phyloP scores from a whole-genome alignment of 2,329 filamentous ascomycete species.

The Claviceps monticola region DNA sequence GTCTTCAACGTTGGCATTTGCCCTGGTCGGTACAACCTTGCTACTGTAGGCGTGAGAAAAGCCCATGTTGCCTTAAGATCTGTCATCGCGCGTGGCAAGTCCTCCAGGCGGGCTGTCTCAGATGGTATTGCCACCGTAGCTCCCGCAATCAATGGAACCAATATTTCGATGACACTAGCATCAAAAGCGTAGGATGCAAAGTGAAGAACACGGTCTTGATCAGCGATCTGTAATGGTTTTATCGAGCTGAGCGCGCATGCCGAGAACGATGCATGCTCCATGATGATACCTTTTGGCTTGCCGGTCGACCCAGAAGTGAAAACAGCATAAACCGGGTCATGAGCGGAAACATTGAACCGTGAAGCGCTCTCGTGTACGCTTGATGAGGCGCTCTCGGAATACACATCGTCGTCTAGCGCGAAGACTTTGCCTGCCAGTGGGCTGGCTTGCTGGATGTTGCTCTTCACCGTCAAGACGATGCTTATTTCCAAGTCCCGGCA shows the following conservation, averaged over 20 bases:
- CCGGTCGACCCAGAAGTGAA: constrained; percentile 42
- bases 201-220: constrained; percentile 1
- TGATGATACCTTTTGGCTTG: constrained; percentile 26
- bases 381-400: too few relatives aligned
- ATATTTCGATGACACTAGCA: constrained; percentile 6
- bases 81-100: constrained; percentile 6
- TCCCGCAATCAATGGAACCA: constrained; percentile 6
- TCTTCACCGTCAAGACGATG: background rate
- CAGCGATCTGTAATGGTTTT: background rate
- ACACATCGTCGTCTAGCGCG: too few relatives aligned
- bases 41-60: constrained; percentile 6
- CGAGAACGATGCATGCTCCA: constrained; percentile 4
- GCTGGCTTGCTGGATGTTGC: background rate
- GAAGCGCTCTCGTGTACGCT: background rate
- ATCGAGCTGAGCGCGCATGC: constrained; percentile 2
- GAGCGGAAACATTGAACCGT: background rate
- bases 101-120: constrained; percentile 6
- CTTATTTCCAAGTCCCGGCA: background rate
- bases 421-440: background rate
- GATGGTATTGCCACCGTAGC: constrained; percentile 10
- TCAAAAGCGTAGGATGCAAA: constrained; percentile 11
- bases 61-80: constrained; percentile 3
- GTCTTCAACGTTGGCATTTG: constrained; percentile 6
- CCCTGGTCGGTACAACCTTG: background rate
- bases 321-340: constrained; percentile 21